Conservation (phyloP, 768 basidiomycete species). For the Termitomyces sp. region DNA sequence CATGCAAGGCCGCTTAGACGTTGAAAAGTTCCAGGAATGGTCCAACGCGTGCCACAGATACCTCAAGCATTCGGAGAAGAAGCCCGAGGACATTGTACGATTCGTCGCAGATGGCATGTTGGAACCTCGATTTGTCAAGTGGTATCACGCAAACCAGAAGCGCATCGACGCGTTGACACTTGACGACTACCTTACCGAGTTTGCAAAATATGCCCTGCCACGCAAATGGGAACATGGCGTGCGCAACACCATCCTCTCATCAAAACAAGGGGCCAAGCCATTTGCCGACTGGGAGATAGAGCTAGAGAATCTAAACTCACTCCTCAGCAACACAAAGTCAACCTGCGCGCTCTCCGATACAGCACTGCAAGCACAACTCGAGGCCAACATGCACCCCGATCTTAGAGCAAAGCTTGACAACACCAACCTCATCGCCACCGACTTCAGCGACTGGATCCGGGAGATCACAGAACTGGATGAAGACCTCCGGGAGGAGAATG, state of each 20-base stretch:
- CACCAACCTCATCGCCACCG: background rate
- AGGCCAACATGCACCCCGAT: background rate
- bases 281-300: slow-evolving; percentile 18
- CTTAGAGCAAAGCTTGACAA: background rate
- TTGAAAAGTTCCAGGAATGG: too few species aligned
- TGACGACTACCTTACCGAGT: slow-evolving; percentile 10
- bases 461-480: background rate
- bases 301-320: slow-evolving; percentile 15
- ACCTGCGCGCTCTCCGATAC: background rate
- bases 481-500: background rate
- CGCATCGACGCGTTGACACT: slow-evolving; percentile 14
- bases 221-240: slow-evolving; percentile 3
- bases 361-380: background rate
- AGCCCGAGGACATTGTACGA: slow-evolving; percentile 7
- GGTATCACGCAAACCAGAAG: slow-evolving; percentile 12
- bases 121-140: slow-evolving; percentile 10
- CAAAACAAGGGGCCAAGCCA: slow-evolving; percentile 3
- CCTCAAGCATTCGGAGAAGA: background rate
- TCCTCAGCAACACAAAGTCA: slow-evolving; percentile 6
- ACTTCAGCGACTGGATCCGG: background rate
- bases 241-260: slow-evolving; percentile 4
- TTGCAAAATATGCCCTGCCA: slow-evolving; percentile 1
- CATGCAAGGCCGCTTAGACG: too few species aligned
- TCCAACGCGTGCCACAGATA: too few species aligned
- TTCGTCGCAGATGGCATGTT: slow-evolving; percentile 16